Evolutionary conservation across 352 stramenopile species (phyloP), one percentile per base, ranked within the genome.

Genomic region (Globisporangium barbulae): DNA sequence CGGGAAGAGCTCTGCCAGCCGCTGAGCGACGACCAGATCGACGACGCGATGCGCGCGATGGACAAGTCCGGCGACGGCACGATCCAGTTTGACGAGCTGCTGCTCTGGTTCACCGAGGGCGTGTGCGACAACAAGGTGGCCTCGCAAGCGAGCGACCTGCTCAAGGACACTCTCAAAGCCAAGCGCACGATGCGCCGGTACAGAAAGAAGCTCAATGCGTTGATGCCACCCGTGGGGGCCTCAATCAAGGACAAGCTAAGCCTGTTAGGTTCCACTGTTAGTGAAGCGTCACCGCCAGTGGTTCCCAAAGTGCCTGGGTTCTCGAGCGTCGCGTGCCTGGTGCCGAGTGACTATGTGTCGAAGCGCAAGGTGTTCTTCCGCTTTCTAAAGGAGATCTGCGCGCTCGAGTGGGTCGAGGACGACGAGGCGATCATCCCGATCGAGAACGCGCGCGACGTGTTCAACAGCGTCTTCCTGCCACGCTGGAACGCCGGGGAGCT

Each of bases 291-390:
- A 39, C 15, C 49, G 28, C 30, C 50, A 9, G 54, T 50, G 6
- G 22, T 39, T 28, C 19, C 45, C 3, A 76, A 71, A 17, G 75
- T 83, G 0, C 73, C 73, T 4, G 75, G 75, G 3, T 83, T 79
- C 33, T 63, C 68, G 10, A 70, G 41, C 21, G 63, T 83, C 2
- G 59, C 70, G 13, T 73, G 61, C 44, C 13, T 83, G 0, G 68
- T 71, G 17, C 42, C 54, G 9, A n/a, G 31, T 7, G 74, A 85
- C 33, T 87, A 80, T 67, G 65, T 61, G 0, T 30, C 35, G 17
- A 85, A 85, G 61, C 68, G 69, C 6, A 59, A 61, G 9, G 78
- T 85, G 5, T 87, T 87, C 30, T 80, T 74, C 53, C 73, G 78
- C 10, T 87, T 83, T 25, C 44, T 85, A 28, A 67, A 79, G 17